Evolutionary conservation across 2,329 filamentous ascomycete species (phyloP).

Genomic region (Aspergillus aculeatus): DNA sequence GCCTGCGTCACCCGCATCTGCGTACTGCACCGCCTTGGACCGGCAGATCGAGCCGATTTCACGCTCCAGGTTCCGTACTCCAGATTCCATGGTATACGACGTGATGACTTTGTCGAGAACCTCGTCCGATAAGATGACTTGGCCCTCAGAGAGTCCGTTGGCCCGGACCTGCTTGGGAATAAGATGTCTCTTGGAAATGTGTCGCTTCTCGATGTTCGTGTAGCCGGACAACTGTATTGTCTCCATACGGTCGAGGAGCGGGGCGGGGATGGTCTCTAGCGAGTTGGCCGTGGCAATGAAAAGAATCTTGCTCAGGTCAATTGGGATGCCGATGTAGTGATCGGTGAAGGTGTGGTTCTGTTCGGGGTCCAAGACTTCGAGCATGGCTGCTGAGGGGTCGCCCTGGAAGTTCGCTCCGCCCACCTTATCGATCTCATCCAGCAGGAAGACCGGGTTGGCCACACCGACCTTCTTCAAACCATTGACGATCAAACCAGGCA

Average conservation of each 20-base stretch:
- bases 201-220: conserved; percentile 93
- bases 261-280: conserved; percentile 90
- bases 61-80: conserved; percentile 91
- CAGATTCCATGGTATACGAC: conserved; percentile 92
- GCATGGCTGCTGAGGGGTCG: conserved; percentile 94
- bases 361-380: conserved; percentile 95
- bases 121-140: conserved; percentile 74
- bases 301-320: conserved; percentile 92
- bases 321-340: conserved; percentile 93
- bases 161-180: conserved; percentile 92
- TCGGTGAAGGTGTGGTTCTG: conserved; percentile 95
- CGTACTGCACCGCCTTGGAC: conserved; percentile 90
- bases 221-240: conserved; percentile 91
- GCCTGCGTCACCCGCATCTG: conserved; percentile 78
- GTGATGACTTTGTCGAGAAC: conserved; percentile 95
- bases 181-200: conserved; percentile 90
- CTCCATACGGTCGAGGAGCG: conserved; percentile 94
- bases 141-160: conserved; percentile 76
- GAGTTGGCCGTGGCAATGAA: conserved; percentile 98
- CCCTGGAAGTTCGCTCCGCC: conserved; percentile 88
- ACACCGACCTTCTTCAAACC: conserved; percentile 94
- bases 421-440: conserved; percentile 98
- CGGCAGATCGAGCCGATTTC: conserved; percentile 94
- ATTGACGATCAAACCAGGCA: conserved; percentile 93
- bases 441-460: conserved; percentile 88